Evolutionary conservation across 2,329 filamentous ascomycete genomes (phyloP).

Genomic region (Gliomastix tumulicola): DNA sequence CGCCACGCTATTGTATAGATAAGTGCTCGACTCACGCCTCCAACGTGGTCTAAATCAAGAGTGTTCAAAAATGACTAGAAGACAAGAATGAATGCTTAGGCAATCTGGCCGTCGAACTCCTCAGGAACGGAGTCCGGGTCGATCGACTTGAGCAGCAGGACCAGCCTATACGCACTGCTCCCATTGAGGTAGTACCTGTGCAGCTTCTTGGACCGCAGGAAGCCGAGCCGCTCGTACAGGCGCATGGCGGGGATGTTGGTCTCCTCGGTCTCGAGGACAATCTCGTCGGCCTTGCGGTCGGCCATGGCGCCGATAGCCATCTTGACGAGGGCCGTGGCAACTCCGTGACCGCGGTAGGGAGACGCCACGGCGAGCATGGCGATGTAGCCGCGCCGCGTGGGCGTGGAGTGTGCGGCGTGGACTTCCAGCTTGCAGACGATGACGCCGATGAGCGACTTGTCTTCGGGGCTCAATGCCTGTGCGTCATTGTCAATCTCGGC

Average conservation of each 20-base stretch:
- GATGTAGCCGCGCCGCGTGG: slow-evolving; percentile 82
- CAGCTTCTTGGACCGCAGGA: slow-evolving; percentile 83
- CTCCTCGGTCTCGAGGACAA: slow-evolving; percentile 94
- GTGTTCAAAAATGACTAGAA: too few relatives aligned
- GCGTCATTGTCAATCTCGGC: slow-evolving; percentile 1
- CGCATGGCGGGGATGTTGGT: slow-evolving; percentile 85
- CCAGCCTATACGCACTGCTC: slow-evolving; percentile 84
- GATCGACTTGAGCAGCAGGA: slow-evolving; percentile 65
- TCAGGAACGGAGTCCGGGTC: slow-evolving; percentile 30
- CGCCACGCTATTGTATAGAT: too few relatives aligned
- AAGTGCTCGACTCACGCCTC: too few relatives aligned
- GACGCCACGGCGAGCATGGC: slow-evolving; percentile 94
- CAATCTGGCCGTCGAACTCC: too few relatives aligned
- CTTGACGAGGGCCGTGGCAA: slow-evolving; percentile 83
- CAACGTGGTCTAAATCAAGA: too few relatives aligned
- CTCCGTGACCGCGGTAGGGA: slow-evolving; percentile 72
- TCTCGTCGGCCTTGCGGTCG: slow-evolving; percentile 76
- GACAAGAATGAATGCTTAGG: too few relatives aligned
- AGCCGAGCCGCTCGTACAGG: slow-evolving; percentile 87
- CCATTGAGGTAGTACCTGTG: slow-evolving; percentile 96
- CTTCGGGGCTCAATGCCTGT: slow-evolving; percentile 53
- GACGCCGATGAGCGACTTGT: slow-evolving; percentile 71
- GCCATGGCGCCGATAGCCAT: slow-evolving; percentile 90
- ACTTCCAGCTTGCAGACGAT: slow-evolving; percentile 92
- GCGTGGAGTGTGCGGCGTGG: slow-evolving; percentile 72